Evolutionary conservation across 2,329 filamentous ascomycete genomes (phyloP), one percentile per base, ranked within the genome.

Genomic region (Monilinia fructigena): DNA sequence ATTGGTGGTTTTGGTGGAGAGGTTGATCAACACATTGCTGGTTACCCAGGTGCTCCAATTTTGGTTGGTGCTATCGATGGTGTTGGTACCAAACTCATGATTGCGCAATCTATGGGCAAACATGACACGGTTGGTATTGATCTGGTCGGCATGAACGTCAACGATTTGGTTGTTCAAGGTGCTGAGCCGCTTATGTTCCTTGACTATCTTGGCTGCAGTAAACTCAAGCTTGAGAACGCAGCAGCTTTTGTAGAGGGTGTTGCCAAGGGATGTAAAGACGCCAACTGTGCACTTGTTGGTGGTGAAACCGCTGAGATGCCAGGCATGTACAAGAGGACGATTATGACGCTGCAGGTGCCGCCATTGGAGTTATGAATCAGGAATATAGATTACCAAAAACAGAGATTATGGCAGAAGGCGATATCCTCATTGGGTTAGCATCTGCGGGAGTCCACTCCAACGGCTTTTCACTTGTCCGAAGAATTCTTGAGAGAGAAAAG

Each of bases 261-360:
- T 3, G 93, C 93, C 2, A 85, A 89, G 40, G 95, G 95, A 58
- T 99, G 95, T 79, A 86, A 87, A 68, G 86, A 93, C 75, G 87
- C 94, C 0, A 89, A 89, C 55, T 97, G 94, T 75, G 93, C 93
- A 20, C 85, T 99, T 3, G 91, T 98, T n/a, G 95, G 95, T 20
- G 95, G 95, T 55, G 95, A 99, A 80, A 99, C 95, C 0, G 95
- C 95, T 8, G 95, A 99, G 80, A 98, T 99, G 95, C 94, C 94
- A 0, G 93, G 93, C 65, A 92, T 98, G 82, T 97, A 74, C 83
- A 89, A 70, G 87, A 86, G 63, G 91, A 92, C 60, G 92, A 96
- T 75, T 99, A 98, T 77, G 95, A 99, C 74, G 93, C 93, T 10
- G 93, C 92, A 28, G 95, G 95, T 69, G 91, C 90, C 50, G 94